Conservation (phyloP, 805 yeast species). For the Groenewaldozyma salmanticensis region DNA sequence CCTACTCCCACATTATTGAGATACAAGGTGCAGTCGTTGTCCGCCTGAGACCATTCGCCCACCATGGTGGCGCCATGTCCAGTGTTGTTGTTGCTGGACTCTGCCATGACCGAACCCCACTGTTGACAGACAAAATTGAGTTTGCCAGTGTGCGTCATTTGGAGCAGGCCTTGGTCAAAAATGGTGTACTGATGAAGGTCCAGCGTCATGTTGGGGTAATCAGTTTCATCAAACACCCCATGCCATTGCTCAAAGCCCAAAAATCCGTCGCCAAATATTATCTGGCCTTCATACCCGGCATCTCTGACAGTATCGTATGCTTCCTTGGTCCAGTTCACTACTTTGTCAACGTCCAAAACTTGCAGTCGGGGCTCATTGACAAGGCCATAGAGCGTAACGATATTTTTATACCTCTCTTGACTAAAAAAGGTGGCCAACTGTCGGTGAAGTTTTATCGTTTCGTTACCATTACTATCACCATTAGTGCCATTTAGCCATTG, state of each 20-base stretch:
- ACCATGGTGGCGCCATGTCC: slow-evolving; percentile 55
- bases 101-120: slow-evolving; percentile 43
- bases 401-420: slow-evolving; percentile 47
- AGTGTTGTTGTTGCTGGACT: slow-evolving; percentile 45
- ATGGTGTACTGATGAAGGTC: slow-evolving; percentile 88
- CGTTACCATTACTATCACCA: slow-evolving; percentile 31
- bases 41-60: slow-evolving; percentile 82
- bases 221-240: slow-evolving; percentile 34
- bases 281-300: slow-evolving; percentile 39
- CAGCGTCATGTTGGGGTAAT: slow-evolving; percentile 54
- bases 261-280: slow-evolving; percentile 74
- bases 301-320: slow-evolving; percentile 48
- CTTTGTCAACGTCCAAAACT: slow-evolving; percentile 46
- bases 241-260: slow-evolving; percentile 53
- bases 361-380: slow-evolving; percentile 60
- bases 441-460: slow-evolving; percentile 44
- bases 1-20: slow-evolving; percentile 73
- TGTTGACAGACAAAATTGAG: slow-evolving; percentile 31
- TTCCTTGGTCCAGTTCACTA: slow-evolving; percentile 43
- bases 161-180: slow-evolving; percentile 32
- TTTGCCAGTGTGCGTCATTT: slow-evolving; percentile 24
- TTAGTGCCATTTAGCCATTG: slow-evolving; percentile 37
- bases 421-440: slow-evolving; percentile 56
- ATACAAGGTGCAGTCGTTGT: slow-evolving; percentile 80
- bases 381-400: slow-evolving; percentile 69